Evolutionary conservation across 345 rosid genomes (phyloP), one percentile per base, ranked within the genome.

Genomic region (Eucalyptus decipiens): DNA sequence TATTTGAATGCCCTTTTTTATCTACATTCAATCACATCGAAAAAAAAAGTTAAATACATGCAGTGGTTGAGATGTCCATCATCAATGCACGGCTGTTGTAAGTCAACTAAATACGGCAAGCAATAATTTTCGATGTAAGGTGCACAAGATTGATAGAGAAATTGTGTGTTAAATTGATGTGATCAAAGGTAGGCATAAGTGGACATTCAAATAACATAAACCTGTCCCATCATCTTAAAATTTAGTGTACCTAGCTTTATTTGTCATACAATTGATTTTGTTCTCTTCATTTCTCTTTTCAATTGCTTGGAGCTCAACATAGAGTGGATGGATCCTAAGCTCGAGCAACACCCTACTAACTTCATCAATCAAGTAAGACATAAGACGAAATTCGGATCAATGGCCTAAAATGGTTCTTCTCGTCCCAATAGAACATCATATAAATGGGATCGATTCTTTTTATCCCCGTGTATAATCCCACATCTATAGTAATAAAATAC

Each of bases 41-140:
- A 51, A 51, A 51, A 17, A 49, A 51, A 1, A 51, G 3, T 0
- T 51, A 18, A 51, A 51, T 51, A 51, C 56, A 18, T 51, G 54
- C 1, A 18, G 9, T 0, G 0, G 9, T 51, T 51, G 56, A 51
- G 56, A 51, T 9, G 1, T 51, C 56, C 56, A 51, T 58, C 65
- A 58, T 24, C 65, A 58, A 58, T 24, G 65, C 65, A 58, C 14
- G 6, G 13, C 7, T 24, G 3, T 23, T 24, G n/a, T 24, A 58
- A 58, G 30, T 2, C 65, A 58, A 24, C 30, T 0, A 56, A 26
- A 56, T 51, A 2, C 6, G 0, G 9, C 1, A 0, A 51, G 23
- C 56, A 51, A 51, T 51, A 51, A 51, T 51, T 51, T 51, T 51
- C 23, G 2, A 51, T 51, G 56, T 7, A 1, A 51, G 0, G 56